Base-by-base conservation (phyloP, 169 alveolate genomes). In the Fabrea salina region DNA sequence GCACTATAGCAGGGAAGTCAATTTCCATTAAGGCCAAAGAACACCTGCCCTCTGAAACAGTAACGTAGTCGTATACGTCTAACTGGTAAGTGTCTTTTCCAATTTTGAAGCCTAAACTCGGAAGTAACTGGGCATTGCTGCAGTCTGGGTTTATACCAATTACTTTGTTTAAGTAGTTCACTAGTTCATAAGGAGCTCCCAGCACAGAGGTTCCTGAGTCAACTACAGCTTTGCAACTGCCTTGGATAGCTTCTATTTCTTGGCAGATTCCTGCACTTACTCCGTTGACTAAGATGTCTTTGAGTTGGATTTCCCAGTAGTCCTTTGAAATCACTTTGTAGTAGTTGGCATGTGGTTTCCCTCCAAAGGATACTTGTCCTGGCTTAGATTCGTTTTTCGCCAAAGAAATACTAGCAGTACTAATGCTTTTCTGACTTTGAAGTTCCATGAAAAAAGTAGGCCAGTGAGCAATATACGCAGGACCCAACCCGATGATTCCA, bases 121-220 rank as follows among this genome's bases (percentile, higher is more conserved):
- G 79, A 1, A 44, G 25, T 47, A 25, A 19, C 19, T 25, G 41
- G 16, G 32, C 32, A 50, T 70, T 70, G 11, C 33, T 13, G 22
- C 79, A 70, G 25, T 70, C 44, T 25, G n/a, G 43, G n/a, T 49
- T 70, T 44, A 70, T n/a, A 27, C 39, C 25, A 3, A 27, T 16
- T 70, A 13, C 22, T 25, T 19, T 70, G 13, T n/a, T 16, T 30
- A 70, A 19, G 2, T 70, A 25, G n/a, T 49, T n/a, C 1, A 70
- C n/a, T 4, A 70, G 22, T 5, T 47, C 40, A 41, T 25, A 27
- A 25, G 79, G 79, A 7, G 37, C 39, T 49, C 37, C 39, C 13
- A 44, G 41, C 4, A 47, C 39, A 25, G 79, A 70, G 32, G 67
- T 70, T 1, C 79, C 79, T 30, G 79, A 47, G 22, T 70, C 79